Evolutionary conservation across 805 yeast species (phyloP).

Genomic region (Candida railenensis): DNA sequence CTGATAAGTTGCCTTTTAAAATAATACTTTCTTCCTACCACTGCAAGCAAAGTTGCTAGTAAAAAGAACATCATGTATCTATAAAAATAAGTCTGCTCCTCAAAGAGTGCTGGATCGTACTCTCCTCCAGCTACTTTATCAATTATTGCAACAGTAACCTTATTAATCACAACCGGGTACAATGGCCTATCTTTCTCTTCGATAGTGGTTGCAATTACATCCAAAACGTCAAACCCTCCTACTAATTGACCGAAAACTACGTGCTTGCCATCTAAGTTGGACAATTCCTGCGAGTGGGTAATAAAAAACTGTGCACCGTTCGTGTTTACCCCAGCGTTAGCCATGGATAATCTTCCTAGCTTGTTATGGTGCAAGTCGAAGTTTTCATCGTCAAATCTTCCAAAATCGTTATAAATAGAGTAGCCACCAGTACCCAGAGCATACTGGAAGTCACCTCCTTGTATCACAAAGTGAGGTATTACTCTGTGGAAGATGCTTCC

Average conservation of each 20-base stretch:
- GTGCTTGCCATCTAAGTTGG: slow-evolving; percentile 45
- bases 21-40: neutral
- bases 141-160: slow-evolving; percentile 7
- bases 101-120: neutral
- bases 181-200: slow-evolving; percentile 18
- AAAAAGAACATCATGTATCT: neutral
- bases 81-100: neutral
- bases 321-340: slow-evolving; percentile 55
- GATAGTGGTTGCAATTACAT: slow-evolving; percentile 17
- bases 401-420: slow-evolving; percentile 62
- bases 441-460: slow-evolving; percentile 34
- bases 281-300: slow-evolving; percentile 23
- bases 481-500: slow-evolving; percentile 53
- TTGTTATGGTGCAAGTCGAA: slow-evolving; percentile 58
- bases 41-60: neutral
- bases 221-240: slow-evolving; percentile 39
- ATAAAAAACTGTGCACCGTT: slow-evolving; percentile 50
- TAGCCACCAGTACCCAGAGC: slow-evolving; percentile 85
- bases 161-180: slow-evolving; percentile 15
- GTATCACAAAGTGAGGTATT: slow-evolving; percentile 36
- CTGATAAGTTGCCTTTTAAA: neutral
- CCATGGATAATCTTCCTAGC: slow-evolving; percentile 86
- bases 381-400: slow-evolving; percentile 56
- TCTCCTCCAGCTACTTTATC: neutral
- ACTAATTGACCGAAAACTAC: slow-evolving; percentile 50